A percentile compares a stretch with the other conserved stretches of the same genome.
phyloP scores from a whole-genome alignment of 2,329 filamentous ascomycete genomes.

The Diaporthe citriasiana region DNA sequence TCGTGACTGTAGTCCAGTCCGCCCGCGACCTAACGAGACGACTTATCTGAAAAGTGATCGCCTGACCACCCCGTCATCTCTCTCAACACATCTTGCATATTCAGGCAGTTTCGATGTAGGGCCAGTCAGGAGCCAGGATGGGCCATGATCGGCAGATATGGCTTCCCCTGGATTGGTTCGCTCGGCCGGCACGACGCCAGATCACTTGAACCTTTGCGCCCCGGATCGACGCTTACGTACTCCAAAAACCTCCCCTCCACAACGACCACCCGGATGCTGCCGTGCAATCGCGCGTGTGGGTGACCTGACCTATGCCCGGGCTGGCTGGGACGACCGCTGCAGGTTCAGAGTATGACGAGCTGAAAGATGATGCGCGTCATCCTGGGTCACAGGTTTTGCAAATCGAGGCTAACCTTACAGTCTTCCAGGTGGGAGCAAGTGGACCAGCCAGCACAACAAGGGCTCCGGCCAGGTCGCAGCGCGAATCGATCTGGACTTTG shows the following conservation, averaged over 20 bases:
- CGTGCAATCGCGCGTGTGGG: not conserved
- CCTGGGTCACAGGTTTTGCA: conserved; percentile 1
- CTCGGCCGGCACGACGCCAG: conserved; percentile 14
- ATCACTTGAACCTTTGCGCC: not conserved
- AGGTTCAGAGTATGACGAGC: conserved; percentile 17
- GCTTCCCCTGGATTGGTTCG: conserved; percentile 2
- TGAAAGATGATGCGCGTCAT: conserved; percentile 18
- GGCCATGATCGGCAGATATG: conserved; percentile 1
- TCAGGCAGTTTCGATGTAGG: not conserved
- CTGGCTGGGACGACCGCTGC: not conserved
- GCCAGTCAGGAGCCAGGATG: not conserved
- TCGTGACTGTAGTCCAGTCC: not conserved
- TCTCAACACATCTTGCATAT: not conserved
- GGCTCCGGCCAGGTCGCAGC: not conserved
- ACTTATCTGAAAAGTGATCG: not conserved
- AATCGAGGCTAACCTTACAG: not conserved
- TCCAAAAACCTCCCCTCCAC: not conserved
- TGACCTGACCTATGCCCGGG: not conserved
- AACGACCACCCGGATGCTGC: conserved; percentile 9
- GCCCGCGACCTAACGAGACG: not conserved
- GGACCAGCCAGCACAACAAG: not conserved
- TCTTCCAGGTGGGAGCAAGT: not conserved
- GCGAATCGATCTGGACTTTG: not conserved
- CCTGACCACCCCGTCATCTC: conserved; percentile 22
- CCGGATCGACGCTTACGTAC: conserved; percentile 26